A percentile compares a stretch with the other conserved stretches of the same genome.
These are phyloP conservation scores for Amanita exitialis DNA, from an alignment of 768 basidiomycete species.

Conservation along the genomic window DNA sequence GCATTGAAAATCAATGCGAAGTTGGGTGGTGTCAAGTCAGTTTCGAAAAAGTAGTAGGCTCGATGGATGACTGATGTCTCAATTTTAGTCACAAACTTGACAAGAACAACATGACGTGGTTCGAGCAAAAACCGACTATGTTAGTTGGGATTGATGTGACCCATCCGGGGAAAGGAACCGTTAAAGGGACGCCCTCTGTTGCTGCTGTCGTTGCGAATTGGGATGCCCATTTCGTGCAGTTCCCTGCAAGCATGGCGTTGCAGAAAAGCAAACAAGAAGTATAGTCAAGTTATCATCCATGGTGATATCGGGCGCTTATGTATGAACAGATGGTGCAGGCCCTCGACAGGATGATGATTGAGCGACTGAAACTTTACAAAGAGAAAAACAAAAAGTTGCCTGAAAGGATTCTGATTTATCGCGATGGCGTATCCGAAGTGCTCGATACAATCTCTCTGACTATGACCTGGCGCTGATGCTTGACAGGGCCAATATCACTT, in stretches of 20 bases:
- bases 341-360: slow-evolving; percentile 53
- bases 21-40: slow-evolving; percentile 69
- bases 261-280: slow-evolving; percentile 77
- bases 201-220: slow-evolving; percentile 79
- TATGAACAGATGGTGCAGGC: slow-evolving; percentile 69
- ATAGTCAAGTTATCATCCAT: slow-evolving; percentile 1
- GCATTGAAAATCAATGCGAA: slow-evolving; percentile 80
- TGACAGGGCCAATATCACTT: slow-evolving; percentile 60
- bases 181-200: slow-evolving; percentile 69
- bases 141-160: slow-evolving; percentile 77
- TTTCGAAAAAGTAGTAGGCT: slow-evolving; percentile 4
- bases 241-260: slow-evolving; percentile 62
- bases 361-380: slow-evolving; percentile 48
- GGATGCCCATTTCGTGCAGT: slow-evolving; percentile 56
- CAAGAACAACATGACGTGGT: slow-evolving; percentile 45
- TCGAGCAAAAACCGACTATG: slow-evolving; percentile 59
- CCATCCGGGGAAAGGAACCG: slow-evolving; percentile 69
- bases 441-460: slow-evolving; percentile 16
- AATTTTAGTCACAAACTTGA: slow-evolving; percentile 33
- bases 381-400: slow-evolving; percentile 43
- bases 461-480: neutral
- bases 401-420: slow-evolving; percentile 58
- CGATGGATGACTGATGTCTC: slow-evolving; percentile 2
- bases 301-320: neutral
- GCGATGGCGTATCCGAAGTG: slow-evolving; percentile 80